Conservation (phyloP, 2,329 filamentous ascomycete species). For the Botrytis sinoallii region DNA sequence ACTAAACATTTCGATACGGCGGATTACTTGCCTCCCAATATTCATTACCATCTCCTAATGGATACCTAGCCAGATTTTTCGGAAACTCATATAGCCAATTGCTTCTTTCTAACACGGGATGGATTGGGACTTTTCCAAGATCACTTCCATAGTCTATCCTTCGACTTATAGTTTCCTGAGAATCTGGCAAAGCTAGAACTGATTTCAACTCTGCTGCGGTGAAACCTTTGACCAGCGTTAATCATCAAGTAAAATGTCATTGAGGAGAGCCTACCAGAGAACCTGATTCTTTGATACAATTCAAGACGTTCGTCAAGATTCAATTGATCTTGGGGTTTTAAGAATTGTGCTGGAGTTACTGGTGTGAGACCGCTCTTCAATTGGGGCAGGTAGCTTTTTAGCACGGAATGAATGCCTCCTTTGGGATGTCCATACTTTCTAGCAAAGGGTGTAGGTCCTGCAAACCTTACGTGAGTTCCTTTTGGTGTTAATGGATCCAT, state of each 20-base stretch:
- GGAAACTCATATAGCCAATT: not conserved
- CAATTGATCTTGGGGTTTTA: not conserved
- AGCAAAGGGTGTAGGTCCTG: constrained; percentile 3
- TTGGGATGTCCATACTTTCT: not conserved
- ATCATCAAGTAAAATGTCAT: not conserved
- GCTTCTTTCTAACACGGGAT: not conserved
- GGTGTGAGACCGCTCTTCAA: constrained; percentile 10
- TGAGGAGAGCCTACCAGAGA: not conserved
- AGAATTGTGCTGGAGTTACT: not conserved
- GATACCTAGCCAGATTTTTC: not conserved
- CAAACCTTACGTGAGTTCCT: not conserved
- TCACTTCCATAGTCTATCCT: not conserved
- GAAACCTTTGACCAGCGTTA: not conserved
- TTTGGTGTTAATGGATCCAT: not conserved
- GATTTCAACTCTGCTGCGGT: constrained; percentile 9
- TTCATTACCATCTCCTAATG: constrained; percentile 5
- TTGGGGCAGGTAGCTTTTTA: not conserved
- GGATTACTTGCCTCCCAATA: constrained; percentile 10
- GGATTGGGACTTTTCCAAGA: not conserved
- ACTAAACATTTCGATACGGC: not conserved
- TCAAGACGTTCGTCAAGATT: not conserved
- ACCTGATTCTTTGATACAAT: constrained; percentile 1
- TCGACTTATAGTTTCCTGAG: not conserved
- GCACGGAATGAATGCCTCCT: not conserved
- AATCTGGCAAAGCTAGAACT: constrained; percentile 4